phyloP scores from a whole-genome alignment of 1,284 basidiomycete genomes.

The Phellinidium pouzarii region DNA sequence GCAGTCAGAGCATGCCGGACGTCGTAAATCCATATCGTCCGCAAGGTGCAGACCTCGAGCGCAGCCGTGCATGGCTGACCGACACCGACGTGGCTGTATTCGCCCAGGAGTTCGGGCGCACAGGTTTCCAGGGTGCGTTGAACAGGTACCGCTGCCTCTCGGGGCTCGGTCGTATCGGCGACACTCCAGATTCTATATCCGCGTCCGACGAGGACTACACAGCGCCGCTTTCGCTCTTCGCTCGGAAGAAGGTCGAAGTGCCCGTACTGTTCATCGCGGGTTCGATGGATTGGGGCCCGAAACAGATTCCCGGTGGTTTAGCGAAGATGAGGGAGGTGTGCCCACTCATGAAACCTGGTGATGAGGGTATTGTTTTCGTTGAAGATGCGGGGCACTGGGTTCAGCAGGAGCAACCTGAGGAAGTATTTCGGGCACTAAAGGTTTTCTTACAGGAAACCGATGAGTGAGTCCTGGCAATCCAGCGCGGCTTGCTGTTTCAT shows the following conservation, averaged over 20 bases:
- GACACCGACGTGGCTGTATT: constrained; percentile 45
- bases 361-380: constrained; percentile 41
- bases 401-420: constrained; percentile 45
- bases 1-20: constrained; percentile 45
- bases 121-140: constrained; percentile 57
- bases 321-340: constrained; percentile 37
- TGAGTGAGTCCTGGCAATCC: too few relatives aligned
- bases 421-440: constrained; percentile 11
- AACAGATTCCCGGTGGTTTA: constrained; percentile 43
- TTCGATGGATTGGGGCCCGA: constrained; percentile 51
- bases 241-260: constrained; percentile 35
- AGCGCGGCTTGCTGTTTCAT: too few relatives aligned
- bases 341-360: constrained; percentile 21
- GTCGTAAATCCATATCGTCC: constrained; percentile 26
- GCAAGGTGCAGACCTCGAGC: constrained; percentile 6
- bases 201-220: constrained; percentile 21
- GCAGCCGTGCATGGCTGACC: constrained; percentile 36
- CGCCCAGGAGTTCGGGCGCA: constrained; percentile 40
- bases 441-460: background rate
- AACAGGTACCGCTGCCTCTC: constrained; percentile 43
- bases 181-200: constrained; percentile 20
- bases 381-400: constrained; percentile 58
- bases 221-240: constrained; percentile 15
- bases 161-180: constrained; percentile 21
- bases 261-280: constrained; percentile 52